phyloP scores from a whole-genome alignment of 2,329 filamentous ascomycete species.

The Talaromyces amestolkiae region DNA sequence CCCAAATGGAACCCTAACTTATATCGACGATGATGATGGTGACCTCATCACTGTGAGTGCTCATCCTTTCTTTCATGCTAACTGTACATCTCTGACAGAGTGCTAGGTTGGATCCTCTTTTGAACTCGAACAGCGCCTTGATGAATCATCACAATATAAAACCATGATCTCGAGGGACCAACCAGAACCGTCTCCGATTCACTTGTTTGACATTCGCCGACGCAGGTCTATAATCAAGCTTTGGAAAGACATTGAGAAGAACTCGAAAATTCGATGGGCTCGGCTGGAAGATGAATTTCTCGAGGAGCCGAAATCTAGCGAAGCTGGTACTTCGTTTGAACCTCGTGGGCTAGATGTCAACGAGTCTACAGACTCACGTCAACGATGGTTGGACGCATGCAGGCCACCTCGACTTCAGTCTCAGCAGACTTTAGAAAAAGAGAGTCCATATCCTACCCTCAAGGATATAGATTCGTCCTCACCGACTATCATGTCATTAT shows the following conservation, averaged over 20 bases:
- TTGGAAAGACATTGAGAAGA: slow-evolving; percentile 37
- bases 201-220: slow-evolving; percentile 48
- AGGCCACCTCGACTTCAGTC: slow-evolving; percentile 21
- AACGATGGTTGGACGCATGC: slow-evolving; percentile 21
- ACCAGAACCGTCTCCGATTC: slow-evolving; percentile 34
- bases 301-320: not conserved
- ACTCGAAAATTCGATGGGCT: slow-evolving; percentile 8
- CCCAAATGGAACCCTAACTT: slow-evolving; percentile 44
- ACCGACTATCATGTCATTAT: slow-evolving; percentile 8
- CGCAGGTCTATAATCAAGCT: slow-evolving; percentile 39
- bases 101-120: slow-evolving; percentile 46
- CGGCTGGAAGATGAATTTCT: not conserved
- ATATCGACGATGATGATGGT: slow-evolving; percentile 48
- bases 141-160: slow-evolving; percentile 36
- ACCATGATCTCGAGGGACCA: slow-evolving; percentile 16
- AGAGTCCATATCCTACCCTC: not conserved
- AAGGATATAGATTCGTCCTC: not conserved
- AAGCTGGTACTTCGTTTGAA: not conserved
- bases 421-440: not conserved
- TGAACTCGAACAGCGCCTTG: slow-evolving; percentile 47
- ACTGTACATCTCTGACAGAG: slow-evolving; percentile 2
- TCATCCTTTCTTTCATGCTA: not conserved
- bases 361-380: slow-evolving; percentile 2
- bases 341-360: not conserved
- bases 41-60: slow-evolving; percentile 45